A percentile compares a stretch with the other conserved stretches of the same genome.
Evolutionary conservation across 2,329 filamentous ascomycete genomes (phyloP).

Genomic region (Cladorrhinum sp.): DNA sequence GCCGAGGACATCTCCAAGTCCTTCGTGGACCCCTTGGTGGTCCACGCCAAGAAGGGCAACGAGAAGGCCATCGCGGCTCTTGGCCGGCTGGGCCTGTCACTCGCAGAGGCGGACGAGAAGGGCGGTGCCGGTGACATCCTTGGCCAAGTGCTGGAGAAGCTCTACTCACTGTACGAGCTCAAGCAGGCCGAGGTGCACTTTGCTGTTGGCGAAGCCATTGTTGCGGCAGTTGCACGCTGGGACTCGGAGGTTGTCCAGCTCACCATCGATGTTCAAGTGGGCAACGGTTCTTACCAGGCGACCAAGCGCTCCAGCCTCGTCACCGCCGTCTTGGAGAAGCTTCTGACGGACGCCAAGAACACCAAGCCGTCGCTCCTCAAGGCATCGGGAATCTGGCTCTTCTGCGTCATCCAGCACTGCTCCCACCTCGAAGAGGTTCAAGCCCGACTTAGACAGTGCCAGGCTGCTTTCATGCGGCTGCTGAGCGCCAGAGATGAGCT

Average conservation of each 20-base stretch:
- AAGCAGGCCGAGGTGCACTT: constrained; percentile 88
- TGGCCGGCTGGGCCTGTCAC: constrained; percentile 69
- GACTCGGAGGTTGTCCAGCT: constrained; percentile 74
- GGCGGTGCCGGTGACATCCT: constrained; percentile 38
- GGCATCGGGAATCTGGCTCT: constrained; percentile 91
- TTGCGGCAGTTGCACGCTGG: constrained; percentile 76
- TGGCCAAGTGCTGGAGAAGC: constrained; percentile 58
- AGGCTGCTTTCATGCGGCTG: constrained; percentile 83
- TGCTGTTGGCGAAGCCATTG: constrained; percentile 82
- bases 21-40: constrained; percentile 61
- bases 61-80: constrained; percentile 79
- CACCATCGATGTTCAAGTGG: constrained; percentile 66
- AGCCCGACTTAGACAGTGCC: constrained; percentile 69
- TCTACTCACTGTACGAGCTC: constrained; percentile 78
- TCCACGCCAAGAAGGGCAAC: constrained; percentile 73
- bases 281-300: constrained; percentile 28
- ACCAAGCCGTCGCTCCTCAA: constrained; percentile 89
- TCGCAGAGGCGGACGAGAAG: constrained; percentile 40
- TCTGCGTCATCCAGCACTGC: constrained; percentile 87
- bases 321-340: constrained; percentile 62
- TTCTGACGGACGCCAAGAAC: constrained; percentile 73
- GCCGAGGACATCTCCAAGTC: constrained; percentile 34
- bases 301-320: constrained; percentile 43
- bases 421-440: constrained; percentile 76
- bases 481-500: constrained; percentile 87